Base-by-base conservation (phyloP, 2,329 filamentous ascomycete genomes). In the Neophaeococcomyces aloes region DNA sequence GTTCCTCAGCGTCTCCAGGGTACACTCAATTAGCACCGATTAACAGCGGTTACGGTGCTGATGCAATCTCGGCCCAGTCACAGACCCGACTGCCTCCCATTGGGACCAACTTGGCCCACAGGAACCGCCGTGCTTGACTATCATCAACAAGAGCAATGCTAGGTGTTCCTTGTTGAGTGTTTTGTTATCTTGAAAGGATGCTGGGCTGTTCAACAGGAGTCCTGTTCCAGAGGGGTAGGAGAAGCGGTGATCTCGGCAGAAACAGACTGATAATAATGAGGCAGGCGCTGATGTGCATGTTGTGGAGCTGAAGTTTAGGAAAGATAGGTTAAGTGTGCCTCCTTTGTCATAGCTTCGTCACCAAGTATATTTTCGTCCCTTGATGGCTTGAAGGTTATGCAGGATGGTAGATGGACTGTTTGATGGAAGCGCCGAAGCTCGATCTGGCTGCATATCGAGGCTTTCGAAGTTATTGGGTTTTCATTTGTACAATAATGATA, bases 271-370 rank as follows among this genome's bases (percentile, higher is more conserved):
- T 11, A 10, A 10, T 23, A 15, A 10, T 17, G 11, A 17, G 38
- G 38, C 29, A 41, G 38, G 38, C 29, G 29, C 38, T 41, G 19
- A 19, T 27, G 38, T 30, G 10, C n/a, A 14, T 29, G 21, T 8
- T 39, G 7, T 31, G 14, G 38, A 30, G 19, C n/a, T 33, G 15
- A 17, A 15, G 29, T 7, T 18, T 7, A 27, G 17, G 38, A 25
- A 27, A 33, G 29, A 17, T 27, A 10, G 4, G 11, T 21, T 27
- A 19, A 33, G 10, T 19, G 15, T 27, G n/a, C 15, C 19, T 32
- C 32, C 38, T 32, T 32, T 31, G 38, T 32, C 29, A 32, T 41
- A 41, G 38, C 38, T 41, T 29, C 27, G 23, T 19, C 13, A 10
- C 38, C n/a, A 33, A 7, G 17, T 3, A 13, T 14, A 17, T 21